Base-by-base conservation (phyloP, 176 grass and related monocot genomes). In the Ananas comosus region DNA sequence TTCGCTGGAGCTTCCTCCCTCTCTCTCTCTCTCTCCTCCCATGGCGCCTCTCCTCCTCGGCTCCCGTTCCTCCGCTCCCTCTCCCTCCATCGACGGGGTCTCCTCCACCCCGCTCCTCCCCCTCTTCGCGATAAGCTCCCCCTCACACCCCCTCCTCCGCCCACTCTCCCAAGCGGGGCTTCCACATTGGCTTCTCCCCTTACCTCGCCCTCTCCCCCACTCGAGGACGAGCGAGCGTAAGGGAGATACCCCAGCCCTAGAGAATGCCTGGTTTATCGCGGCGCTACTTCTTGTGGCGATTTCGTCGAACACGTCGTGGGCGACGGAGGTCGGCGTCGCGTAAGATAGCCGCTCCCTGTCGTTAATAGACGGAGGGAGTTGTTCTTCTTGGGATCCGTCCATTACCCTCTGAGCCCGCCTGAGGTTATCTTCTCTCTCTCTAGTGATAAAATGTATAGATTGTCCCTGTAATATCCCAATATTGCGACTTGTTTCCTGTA, bases 381-480 rank as follows among this genome's bases (percentile, higher is more conserved):
- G 70, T 64, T 96, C 82, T 96, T 96, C 88, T 91, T 86, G 13
- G 92, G 88, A 54, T 85, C 92, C 51, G 80, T 96, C 82, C 92
- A 96, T 81, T 96, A 96, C 76, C 85, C 92, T 10, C 76, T 88
- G 29, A 96, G 92, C 81, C 80, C 83, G 1, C 83, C 88, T 4
- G 83, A 91, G 79, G 88, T 91, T 25, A 67, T 24, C 48, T 28
- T 13, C 3, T 25, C 1, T 12, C 3, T 11, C 64, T 0, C 25
- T 1, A 11, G n/a, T 1, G 10, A 1, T 50, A 14, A 50, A 48
- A 51, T 13, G 1, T 69, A 3, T 67, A 33, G 65, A 28, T 14
- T 13, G 11, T 14, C 27, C 8, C 28, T 3, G 12, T 23, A 66
- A 11, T 77, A 66, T 24, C 16, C 65, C 25, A 11, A 29, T 16